Evolutionary conservation across 2,329 filamentous ascomycete species (phyloP).

Genomic region (Triangularia setosa): DNA sequence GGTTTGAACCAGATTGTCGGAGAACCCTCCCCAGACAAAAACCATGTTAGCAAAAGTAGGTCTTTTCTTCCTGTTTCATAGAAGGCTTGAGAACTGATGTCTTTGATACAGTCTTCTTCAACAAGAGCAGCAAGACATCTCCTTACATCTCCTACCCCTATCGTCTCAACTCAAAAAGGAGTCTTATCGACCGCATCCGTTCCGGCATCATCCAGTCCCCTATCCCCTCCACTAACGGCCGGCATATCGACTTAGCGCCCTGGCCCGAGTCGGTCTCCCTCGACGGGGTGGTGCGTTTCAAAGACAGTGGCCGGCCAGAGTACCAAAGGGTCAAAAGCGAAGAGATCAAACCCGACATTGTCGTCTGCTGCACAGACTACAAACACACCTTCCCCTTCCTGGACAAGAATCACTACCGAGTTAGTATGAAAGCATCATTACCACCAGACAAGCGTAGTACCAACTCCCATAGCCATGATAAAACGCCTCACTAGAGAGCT

Average conservation of each 20-base stretch:
- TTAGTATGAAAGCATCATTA: too few species aligned
- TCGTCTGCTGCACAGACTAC: slow-evolving; percentile 48
- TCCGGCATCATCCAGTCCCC: slow-evolving; percentile 37
- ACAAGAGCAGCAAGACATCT: slow-evolving; percentile 41
- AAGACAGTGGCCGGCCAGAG: slow-evolving; percentile 29
- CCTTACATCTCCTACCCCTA: slow-evolving; percentile 39
- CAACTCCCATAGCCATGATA: too few species aligned
- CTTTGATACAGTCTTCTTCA: slow-evolving; percentile 37
- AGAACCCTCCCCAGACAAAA: slow-evolving; percentile 37
- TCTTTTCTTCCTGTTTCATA: background rate
- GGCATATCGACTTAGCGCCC: slow-evolving; percentile 40
- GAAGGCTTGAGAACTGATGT: background rate
- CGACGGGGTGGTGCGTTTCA: slow-evolving; percentile 37
- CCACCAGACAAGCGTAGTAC: too few species aligned
- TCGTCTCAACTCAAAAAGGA: slow-evolving; percentile 29
- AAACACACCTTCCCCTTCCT: slow-evolving; percentile 34
- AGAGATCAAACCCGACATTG: slow-evolving; percentile 39
- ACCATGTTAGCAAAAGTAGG: slow-evolving; percentile 30
- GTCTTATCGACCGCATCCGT: slow-evolving; percentile 34
- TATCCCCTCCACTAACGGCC: slow-evolving; percentile 36
- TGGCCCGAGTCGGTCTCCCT: slow-evolving; percentile 40
- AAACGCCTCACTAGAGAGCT: too few species aligned
- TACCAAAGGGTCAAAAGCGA: slow-evolving; percentile 27
- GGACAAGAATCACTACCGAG: slow-evolving; percentile 7
- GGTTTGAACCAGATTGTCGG: slow-evolving; percentile 48